phyloP scores from a whole-genome alignment of 2,329 filamentous ascomycete species.

The Aspergillus sp. region DNA sequence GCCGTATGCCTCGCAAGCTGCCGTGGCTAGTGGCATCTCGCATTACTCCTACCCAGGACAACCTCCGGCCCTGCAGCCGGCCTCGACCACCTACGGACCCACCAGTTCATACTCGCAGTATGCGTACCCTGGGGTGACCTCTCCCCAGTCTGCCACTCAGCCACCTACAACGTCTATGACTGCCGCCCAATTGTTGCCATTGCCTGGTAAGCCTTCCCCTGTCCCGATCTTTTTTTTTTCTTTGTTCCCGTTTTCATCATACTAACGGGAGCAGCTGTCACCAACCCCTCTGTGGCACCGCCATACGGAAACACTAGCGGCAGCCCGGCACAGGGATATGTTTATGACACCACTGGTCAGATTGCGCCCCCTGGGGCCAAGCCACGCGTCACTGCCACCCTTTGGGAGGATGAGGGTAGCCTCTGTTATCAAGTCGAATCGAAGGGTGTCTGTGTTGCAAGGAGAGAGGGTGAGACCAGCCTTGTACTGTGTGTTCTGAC shows the following conservation, averaged over 20 bases:
- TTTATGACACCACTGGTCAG: slow-evolving; percentile 84
- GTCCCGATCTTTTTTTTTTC: too few relatives aligned
- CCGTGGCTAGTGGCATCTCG: slow-evolving; percentile 63
- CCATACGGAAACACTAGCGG: slow-evolving; percentile 36
- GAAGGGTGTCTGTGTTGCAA: slow-evolving; percentile 88
- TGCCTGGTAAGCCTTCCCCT: slow-evolving; percentile 42
- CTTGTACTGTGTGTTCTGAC: background rate
- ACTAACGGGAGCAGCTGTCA: slow-evolving; percentile 24
- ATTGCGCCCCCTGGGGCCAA: slow-evolving; percentile 90
- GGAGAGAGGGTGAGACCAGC: slow-evolving; percentile 70
- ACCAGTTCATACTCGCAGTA: slow-evolving; percentile 61
- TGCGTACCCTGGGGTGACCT: slow-evolving; percentile 70
- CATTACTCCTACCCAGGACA: slow-evolving; percentile 70
- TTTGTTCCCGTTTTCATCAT: too few relatives aligned
- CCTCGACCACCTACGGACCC: slow-evolving; percentile 61
- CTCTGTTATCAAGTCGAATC: slow-evolving; percentile 97
- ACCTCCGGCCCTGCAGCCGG: slow-evolving; percentile 66
- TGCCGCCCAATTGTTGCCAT: slow-evolving; percentile 64
- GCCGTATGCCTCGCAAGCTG: slow-evolving; percentile 66
- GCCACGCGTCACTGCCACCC: slow-evolving; percentile 86
- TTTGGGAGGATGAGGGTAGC: slow-evolving; percentile 98
- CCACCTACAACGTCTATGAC: slow-evolving; percentile 65
- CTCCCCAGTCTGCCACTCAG: slow-evolving; percentile 64
- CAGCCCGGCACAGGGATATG: slow-evolving; percentile 39
- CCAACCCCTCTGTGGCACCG: slow-evolving; percentile 25